phyloP scores from a whole-genome alignment of 164 flowering plant species.

The Tetrastigma voinierianum region DNA sequence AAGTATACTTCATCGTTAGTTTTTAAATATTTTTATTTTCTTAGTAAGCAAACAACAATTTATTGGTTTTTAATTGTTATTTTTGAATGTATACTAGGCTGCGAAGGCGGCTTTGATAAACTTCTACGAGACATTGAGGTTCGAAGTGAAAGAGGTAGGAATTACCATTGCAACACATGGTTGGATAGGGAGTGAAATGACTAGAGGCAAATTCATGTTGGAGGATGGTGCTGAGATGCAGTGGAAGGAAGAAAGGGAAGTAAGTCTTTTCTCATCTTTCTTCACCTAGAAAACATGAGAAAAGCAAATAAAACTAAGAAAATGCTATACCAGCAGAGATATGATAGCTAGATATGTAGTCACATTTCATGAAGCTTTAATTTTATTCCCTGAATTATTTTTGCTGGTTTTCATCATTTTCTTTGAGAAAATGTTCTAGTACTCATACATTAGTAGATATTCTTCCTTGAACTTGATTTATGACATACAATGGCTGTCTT shows the following conservation, averaged over 20 bases:
- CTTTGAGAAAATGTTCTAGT: no score
- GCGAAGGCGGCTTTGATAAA: slow-evolving; percentile 85
- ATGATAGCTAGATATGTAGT: no score
- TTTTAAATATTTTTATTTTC: neutral
- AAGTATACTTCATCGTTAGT: slow-evolving; percentile 27
- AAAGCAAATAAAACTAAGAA: no score
- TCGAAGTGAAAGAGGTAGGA: slow-evolving; percentile 75
- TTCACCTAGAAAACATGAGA: no score
- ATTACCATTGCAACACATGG: slow-evolving; percentile 92
- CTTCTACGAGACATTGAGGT: slow-evolving; percentile 83
- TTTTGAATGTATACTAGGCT: slow-evolving; percentile 40
- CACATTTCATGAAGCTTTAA: no score
- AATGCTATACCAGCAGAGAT: no score
- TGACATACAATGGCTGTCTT: no score
- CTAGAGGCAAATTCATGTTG: slow-evolving; percentile 68
- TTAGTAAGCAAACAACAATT: neutral
- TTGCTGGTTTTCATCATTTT: no score
- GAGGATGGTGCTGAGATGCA: slow-evolving; percentile 92
- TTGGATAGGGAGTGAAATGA: slow-evolving; percentile 85
- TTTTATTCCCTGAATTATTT: no score
- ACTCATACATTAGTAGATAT: no score
- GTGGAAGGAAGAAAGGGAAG: slow-evolving; percentile 95
- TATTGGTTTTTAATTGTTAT: neutral
- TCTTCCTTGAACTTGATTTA: no score
- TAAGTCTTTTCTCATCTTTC: slow-evolving; percentile 17